Evolutionary conservation across 139 green algal species (phyloP).

Genomic region (Gonium pectorale): DNA sequence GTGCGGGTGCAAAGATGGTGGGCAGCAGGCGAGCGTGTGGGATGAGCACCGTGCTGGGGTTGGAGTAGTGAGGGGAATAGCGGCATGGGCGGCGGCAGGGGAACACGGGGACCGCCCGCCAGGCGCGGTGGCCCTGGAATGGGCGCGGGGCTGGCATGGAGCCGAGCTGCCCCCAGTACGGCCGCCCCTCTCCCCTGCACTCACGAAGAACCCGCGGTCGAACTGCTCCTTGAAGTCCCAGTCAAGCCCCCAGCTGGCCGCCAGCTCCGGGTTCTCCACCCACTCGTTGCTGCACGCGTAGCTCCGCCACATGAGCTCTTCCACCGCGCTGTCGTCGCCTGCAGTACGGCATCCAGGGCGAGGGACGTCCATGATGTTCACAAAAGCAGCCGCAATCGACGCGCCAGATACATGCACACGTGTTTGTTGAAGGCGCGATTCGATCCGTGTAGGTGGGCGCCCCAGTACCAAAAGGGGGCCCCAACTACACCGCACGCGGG

Average conservation of each 20-base stretch:
- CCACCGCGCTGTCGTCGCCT: constrained; percentile 30
- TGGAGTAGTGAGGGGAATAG: constrained; percentile 4
- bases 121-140: no score
- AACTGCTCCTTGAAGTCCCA: constrained; percentile 76
- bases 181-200: neutral
- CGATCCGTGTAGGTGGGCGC: neutral
- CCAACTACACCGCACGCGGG: no score
- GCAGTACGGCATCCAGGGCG: no score
- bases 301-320: constrained; percentile 55
- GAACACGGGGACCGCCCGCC: no score
- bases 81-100: neutral
- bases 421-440: neutral
- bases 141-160: neutral
- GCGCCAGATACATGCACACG: neutral
- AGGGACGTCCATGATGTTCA: no score
- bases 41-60: neutral
- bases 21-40: neutral
- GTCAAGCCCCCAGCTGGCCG: constrained; percentile 64
- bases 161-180: neutral
- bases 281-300: constrained; percentile 73
- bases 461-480: neutral
- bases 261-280: constrained; percentile 84
- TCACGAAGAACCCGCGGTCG: constrained; percentile 62
- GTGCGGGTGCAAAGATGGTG: no score
- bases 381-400: no score